Percentiles rank a stretch among this genome's conserved stretches.
These are phyloP conservation scores for Mycena alexandri DNA, from an alignment of 768 basidiomycete genomes.

Conservation along the genomic window DNA sequence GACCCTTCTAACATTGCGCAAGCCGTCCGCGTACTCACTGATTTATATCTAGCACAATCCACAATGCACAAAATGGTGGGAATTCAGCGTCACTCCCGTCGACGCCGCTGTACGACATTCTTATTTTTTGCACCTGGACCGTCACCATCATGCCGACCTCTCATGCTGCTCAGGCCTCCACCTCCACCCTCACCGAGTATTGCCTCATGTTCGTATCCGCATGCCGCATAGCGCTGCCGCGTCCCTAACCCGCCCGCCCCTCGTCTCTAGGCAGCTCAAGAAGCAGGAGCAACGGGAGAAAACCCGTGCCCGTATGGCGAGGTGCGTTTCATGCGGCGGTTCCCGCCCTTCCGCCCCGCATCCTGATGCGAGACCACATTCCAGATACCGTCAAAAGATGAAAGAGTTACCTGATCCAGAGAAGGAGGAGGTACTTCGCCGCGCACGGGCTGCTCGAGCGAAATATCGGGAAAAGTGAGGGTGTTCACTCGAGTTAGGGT, in stretches of 20 bases:
- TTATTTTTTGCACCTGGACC: too few species aligned
- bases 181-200: neutral
- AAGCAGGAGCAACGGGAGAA: neutral
- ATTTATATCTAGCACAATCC: too few species aligned
- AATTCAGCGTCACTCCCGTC: too few species aligned
- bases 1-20: too few species aligned
- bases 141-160: too few species aligned
- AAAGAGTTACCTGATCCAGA: neutral
- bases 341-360: neutral
- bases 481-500: neutral
- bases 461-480: neutral
- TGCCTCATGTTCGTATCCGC: neutral
- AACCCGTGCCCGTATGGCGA: neutral
- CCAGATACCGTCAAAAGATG: neutral
- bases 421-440: neutral
- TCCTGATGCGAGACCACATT: neutral
- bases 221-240: too few species aligned
- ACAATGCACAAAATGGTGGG: too few species aligned
- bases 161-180: too few species aligned
- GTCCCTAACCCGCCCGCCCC: too few species aligned
- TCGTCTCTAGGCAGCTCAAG: neutral
- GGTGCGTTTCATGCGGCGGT: neutral
- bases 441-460: neutral
- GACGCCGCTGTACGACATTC: too few species aligned
- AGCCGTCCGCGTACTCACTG: too few species aligned